Evolutionary conservation across 495 filamentous ascomycete species (phyloP), one percentile per base, ranked within the genome.

Genomic region (Neurospora tetrasperma): DNA sequence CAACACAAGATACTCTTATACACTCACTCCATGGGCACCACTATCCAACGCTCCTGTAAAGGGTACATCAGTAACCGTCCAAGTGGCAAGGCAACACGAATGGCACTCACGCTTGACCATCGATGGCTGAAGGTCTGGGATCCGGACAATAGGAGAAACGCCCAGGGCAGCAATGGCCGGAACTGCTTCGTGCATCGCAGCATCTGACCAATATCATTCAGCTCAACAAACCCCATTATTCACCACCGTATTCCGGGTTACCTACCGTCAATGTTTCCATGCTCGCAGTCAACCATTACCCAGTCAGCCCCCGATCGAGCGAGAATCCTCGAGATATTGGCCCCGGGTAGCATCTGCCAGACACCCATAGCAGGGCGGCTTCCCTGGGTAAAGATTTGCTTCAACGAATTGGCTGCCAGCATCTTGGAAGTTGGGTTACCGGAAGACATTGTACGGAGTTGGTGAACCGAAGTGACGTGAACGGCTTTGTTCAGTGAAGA

Each of bases 171-270:
- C 89, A 75, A 91, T 90, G 4, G 89, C 89, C 35, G 91, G 89
- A 41, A 95, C 92, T 4, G 91, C 89, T 73, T 94, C 92, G 77
- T 96, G 93, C 93, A 96, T 96, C 14, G 88, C 86, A 44, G 87
- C 88, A 81, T 95, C 92, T 86, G 75, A 23, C 14, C 46, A 4
- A 70, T 75, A 40, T 80, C 75, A 75, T 77, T 66, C 68, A 16
- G 16, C 42, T 41, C 48, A 12, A 6, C 23, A 14, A 4, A 20
- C 4, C 44, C 39, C 72, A 72, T 43, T 40, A 40, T 70, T 44
- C 31, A 23, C 31, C 4, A 18, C 48, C 38, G 44, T 70, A 8
- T 46, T 23, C 20, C 14, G 20, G 20, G 31, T 66, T n/a, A 48
- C 27, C 44, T 82, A 91, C 90, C 91, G 76, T 91, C 90, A 38